phyloP scores from a whole-genome alignment of 1,284 basidiomycete genomes.

The Irpex lacteus region DNA sequence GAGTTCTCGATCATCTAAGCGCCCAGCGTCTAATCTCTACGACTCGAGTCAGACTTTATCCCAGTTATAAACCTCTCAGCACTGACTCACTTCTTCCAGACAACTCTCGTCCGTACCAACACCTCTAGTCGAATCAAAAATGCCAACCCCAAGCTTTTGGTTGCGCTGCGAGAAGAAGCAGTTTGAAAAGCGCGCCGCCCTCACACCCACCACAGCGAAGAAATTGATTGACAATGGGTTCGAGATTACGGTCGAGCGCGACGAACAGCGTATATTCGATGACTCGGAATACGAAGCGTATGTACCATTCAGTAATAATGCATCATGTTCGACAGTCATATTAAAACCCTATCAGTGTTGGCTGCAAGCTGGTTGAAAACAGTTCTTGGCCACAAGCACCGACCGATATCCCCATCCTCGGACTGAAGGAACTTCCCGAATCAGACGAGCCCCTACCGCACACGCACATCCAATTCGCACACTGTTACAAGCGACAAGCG shows the following conservation, averaged over 20 bases:
- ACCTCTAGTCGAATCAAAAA: conserved; percentile 13
- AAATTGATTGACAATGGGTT: conserved; percentile 90
- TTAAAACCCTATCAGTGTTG: conserved; percentile 57
- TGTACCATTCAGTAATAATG: conserved; percentile 30
- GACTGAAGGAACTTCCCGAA: conserved; percentile 91
- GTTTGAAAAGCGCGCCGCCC: conserved; percentile 90
- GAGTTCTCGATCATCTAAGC: neutral
- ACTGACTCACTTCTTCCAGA: conserved; percentile 11
- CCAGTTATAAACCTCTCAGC: neutral
- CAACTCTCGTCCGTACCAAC: conserved; percentile 10
- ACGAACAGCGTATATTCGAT: conserved; percentile 94
- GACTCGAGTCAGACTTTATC: conserved; percentile 1
- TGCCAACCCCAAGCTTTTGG: conserved; percentile 61
- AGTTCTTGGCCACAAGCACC: conserved; percentile 90
- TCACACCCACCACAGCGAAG: conserved; percentile 93
- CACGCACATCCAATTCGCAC: conserved; percentile 98
- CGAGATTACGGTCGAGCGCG: conserved; percentile 89
- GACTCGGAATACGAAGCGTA: conserved; percentile 93
- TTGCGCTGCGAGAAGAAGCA: conserved; percentile 94
- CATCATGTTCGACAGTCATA: neutral
- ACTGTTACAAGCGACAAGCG: conserved; percentile 96
- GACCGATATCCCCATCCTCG: conserved; percentile 80
- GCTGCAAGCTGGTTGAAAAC: conserved; percentile 87
- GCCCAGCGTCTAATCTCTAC: neutral
- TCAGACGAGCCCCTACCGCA: conserved; percentile 83